phyloP scores from a whole-genome alignment of 495 filamentous ascomycete species.

The Daldinia vernicosa region DNA sequence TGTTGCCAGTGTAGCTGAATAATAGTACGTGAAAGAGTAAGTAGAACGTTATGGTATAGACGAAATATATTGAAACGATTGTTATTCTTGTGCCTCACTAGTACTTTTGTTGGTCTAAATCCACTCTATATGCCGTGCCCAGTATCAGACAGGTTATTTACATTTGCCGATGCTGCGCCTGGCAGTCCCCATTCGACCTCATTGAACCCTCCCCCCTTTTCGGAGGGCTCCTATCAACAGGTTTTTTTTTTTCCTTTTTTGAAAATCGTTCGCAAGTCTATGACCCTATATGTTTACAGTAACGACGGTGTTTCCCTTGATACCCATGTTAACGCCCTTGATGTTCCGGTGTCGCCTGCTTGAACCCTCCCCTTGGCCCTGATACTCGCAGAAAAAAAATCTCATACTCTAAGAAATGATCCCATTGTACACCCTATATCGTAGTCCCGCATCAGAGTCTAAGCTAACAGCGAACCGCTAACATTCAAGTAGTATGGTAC shows the following conservation, averaged over 20 bases:
- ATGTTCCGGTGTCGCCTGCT: slow-evolving; percentile 4
- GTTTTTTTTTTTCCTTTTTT: background rate
- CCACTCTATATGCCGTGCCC: slow-evolving; percentile 17
- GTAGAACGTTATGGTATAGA: background rate
- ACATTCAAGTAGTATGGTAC: slow-evolving; percentile 23
- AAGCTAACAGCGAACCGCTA: slow-evolving; percentile 23
- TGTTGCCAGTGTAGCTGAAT: slow-evolving; percentile 2
- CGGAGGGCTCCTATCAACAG: background rate
- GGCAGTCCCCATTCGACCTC: slow-evolving; percentile 27
- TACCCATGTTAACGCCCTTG: slow-evolving; percentile 1
- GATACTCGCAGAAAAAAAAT: background rate
- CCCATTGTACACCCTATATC: slow-evolving; percentile 14
- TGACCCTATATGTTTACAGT: slow-evolving; percentile 1
- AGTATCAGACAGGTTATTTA: slow-evolving; percentile 29
- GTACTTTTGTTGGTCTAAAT: slow-evolving; percentile 22
- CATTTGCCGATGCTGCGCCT: slow-evolving; percentile 31
- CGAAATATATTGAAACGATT: slow-evolving; percentile 28
- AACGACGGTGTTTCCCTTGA: slow-evolving; percentile 18
- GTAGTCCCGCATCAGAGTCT: slow-evolving; percentile 8
- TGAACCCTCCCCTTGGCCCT: slow-evolving; percentile 12
- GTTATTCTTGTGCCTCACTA: slow-evolving; percentile 25
- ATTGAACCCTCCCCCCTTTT: background rate
- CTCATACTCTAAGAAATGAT: background rate
- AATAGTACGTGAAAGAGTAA: background rate
- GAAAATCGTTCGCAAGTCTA: slow-evolving; percentile 5